A percentile compares a stretch with the other conserved stretches of the same genome.
Evolutionary conservation across 1,139 yeast species (phyloP).

Genomic region (Debaryomyces udenii): DNA sequence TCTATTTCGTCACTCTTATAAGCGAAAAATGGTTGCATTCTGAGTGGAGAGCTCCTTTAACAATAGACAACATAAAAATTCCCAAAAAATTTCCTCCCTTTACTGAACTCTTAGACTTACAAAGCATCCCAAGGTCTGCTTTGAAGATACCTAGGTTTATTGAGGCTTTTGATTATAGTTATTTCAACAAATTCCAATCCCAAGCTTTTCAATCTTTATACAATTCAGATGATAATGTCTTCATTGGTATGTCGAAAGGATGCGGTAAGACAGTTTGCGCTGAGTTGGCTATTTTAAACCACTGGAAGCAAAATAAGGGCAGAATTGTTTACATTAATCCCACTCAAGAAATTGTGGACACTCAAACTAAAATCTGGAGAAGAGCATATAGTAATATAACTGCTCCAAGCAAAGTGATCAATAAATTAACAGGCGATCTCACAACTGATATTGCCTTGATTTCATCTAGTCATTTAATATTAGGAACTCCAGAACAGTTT

Average conservation of each 20-base stretch:
- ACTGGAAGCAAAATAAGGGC: constrained; percentile 62
- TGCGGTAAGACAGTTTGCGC: constrained; percentile 75
- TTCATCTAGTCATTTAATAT: constrained; percentile 63
- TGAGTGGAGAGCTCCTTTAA: constrained; percentile 63
- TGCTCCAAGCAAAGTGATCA: constrained; percentile 46
- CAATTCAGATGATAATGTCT: constrained; percentile 57
- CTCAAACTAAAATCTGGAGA: constrained; percentile 52
- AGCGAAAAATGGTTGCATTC: constrained; percentile 89
- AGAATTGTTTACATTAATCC: constrained; percentile 74
- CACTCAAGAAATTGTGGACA: constrained; percentile 55
- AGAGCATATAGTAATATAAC: constrained; percentile 44
- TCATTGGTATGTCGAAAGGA: constrained; percentile 76
- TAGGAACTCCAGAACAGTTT: constrained; percentile 81
- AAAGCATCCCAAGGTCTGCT: constrained; percentile 50
- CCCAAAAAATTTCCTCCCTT: constrained; percentile 76
- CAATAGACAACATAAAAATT: constrained; percentile 54
- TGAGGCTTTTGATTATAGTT: constrained; percentile 45
- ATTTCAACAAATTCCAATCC: constrained; percentile 74
- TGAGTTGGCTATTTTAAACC: constrained; percentile 70
- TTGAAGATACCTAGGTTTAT: constrained; percentile 51
- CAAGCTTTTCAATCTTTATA: constrained; percentile 67
- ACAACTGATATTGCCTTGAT: constrained; percentile 56
- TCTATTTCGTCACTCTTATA: constrained; percentile 68
- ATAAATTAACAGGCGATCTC: constrained; percentile 65
- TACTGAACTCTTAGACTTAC: constrained; percentile 55